A percentile compares a stretch with the other conserved stretches of the same genome.
Evolutionary conservation across 805 yeast genomes (phyloP).

Genomic region (Saturnispora diversa): DNA sequence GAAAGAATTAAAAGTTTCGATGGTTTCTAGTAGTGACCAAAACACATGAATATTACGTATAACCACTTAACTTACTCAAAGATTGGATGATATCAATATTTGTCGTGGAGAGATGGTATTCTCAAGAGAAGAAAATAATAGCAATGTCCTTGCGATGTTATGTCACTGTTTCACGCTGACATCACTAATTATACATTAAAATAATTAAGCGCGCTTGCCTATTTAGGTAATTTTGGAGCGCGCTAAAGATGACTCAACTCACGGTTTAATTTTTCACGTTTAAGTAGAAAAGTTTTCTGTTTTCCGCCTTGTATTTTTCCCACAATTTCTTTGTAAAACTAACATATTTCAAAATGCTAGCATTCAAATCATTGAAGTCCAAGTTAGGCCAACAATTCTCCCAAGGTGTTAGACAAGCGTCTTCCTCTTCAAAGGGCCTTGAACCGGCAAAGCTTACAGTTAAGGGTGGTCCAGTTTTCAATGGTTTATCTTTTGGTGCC

Average conservation of each 20-base stretch:
- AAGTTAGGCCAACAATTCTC: slow-evolving; percentile 2
- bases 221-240: slow-evolving; percentile 12
- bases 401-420: slow-evolving; percentile 15
- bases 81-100: too few species aligned
- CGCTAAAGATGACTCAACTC: slow-evolving; percentile 7
- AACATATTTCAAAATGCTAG: slow-evolving; percentile 10
- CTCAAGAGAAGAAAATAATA: too few species aligned
- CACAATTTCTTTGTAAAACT: neutral
- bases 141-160: too few species aligned
- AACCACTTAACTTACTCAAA: neutral
- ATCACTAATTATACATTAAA: neutral
- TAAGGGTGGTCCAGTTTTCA: slow-evolving; percentile 87
- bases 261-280: neutral
- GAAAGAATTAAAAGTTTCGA: too few species aligned
- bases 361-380: slow-evolving; percentile 12
- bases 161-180: too few species aligned
- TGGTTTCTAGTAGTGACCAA: too few species aligned
- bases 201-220: slow-evolving; percentile 10
- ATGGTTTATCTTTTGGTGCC: slow-evolving; percentile 94
- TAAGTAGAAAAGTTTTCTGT: neutral
- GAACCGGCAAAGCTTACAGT: slow-evolving; percentile 87
- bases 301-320: neutral
- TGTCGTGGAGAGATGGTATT: too few species aligned
- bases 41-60: too few species aligned
- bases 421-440: slow-evolving; percentile 31